Base-by-base conservation (phyloP, 257 asterid species). In the Mitragyna speciosa region DNA sequence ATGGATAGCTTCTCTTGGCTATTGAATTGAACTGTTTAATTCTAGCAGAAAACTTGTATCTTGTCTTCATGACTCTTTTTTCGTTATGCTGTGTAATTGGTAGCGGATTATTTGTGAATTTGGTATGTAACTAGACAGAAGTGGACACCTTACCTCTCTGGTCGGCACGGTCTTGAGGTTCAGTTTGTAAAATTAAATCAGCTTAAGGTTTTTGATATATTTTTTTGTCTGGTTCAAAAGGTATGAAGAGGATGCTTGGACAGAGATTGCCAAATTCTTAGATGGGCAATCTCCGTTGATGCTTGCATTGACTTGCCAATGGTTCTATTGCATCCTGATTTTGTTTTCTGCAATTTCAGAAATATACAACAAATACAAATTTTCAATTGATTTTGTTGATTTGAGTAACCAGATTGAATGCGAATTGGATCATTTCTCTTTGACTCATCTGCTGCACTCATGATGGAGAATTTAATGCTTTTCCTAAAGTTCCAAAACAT, bases 161-260 rank as follows among this genome's bases (percentile, higher is more conserved):
- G 72, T 56, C 69, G 59, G 52, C 2, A 7, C 48, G 59, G n/a
- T 67, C 15, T n/a, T 24, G 12, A 24, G n/a, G 41, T 48, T 52
- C 14, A 24, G 14, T 36, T 78, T 78, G 24, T 15, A 39, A 61
- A 31, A 30, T 12, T 10, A 68, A 4, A 26, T 68, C 3, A 6
- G 45, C 7, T 14, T 43, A 64, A 64, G 16, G 19, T 17, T 52
- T 49, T 22, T 64, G 26, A 17, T 26, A 28, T 5, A 4, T 31
- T n/a, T 66, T 15, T 77, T 67, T 66, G 26, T 26, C 64, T 76
- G 70, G 61, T 78, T 77, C 68, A 78, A 77, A 80, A 93, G 98
- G 92, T 92, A 87, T 65, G 99, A 95, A 83, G 97, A 85, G 81
- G 98, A 95, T 79, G 74, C 91, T 39, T 95, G 99, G 99, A 93